Evolutionary conservation across 148 eudicot species (phyloP).

Genomic region (Euryodendron excelsum): DNA sequence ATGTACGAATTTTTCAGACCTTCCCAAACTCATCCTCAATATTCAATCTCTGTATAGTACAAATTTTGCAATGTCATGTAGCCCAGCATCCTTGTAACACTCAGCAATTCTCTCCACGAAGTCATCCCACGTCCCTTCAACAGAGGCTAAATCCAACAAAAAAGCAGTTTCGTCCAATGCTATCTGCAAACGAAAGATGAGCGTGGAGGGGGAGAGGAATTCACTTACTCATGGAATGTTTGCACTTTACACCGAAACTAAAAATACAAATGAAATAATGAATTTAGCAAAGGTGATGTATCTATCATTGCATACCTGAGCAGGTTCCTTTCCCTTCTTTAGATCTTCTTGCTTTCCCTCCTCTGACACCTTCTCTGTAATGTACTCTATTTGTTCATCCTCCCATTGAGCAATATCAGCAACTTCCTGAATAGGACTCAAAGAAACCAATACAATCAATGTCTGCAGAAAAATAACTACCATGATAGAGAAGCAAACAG

Average conservation of each 20-base stretch:
- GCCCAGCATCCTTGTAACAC: slow-evolving; percentile 80
- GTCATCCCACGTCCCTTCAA: slow-evolving; percentile 88
- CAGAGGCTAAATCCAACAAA: slow-evolving; percentile 86
- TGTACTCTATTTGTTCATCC: slow-evolving; percentile 85
- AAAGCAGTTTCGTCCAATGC: slow-evolving; percentile 95
- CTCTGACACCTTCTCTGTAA: slow-evolving; percentile 78
- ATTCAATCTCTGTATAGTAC: slow-evolving; percentile 57
- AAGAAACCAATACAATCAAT: background rate
- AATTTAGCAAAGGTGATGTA: background rate
- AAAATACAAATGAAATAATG: background rate
- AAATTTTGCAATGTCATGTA: slow-evolving; percentile 68
- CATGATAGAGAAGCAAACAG: slow-evolving; percentile 4
- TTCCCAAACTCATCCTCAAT: background rate
- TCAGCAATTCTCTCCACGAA: slow-evolving; percentile 56
- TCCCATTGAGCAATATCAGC: slow-evolving; percentile 90
- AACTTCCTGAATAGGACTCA: slow-evolving; percentile 60
- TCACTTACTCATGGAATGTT: background rate
- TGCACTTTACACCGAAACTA: background rate
- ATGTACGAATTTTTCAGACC: background rate
- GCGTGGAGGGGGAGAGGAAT: background rate
- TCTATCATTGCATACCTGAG: slow-evolving; percentile 55
- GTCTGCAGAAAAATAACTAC: background rate
- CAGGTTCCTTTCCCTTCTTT: slow-evolving; percentile 78
- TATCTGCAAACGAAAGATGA: slow-evolving; percentile 41
- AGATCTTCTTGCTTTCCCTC: slow-evolving; percentile 78